phyloP scores from a whole-genome alignment of 1,284 basidiomycete genomes.

The Apiotrichum domesticum region DNA sequence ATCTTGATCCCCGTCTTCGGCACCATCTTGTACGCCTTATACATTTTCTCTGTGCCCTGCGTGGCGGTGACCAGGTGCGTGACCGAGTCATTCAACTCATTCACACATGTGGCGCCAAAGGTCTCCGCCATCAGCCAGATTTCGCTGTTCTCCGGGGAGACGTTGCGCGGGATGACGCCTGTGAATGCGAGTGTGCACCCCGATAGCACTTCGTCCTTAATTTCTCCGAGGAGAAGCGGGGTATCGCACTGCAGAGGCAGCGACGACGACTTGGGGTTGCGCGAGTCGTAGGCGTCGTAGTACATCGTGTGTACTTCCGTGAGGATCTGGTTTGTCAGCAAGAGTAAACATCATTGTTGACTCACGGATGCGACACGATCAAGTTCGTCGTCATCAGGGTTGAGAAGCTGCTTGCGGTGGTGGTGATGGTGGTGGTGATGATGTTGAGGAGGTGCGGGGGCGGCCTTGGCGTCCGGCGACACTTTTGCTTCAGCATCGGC shows the following conservation, averaged over 20 bases:
- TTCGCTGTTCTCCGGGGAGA: constrained; percentile 63
- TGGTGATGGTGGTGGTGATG: constrained; percentile 8
- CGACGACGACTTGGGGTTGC: not conserved
- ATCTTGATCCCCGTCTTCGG: constrained; percentile 59
- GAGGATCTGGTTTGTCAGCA: constrained; percentile 55
- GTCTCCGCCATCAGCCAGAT: constrained; percentile 80
- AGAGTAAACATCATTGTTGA: constrained; percentile 18
- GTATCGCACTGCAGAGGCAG: constrained; percentile 23
- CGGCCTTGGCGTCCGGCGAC: not conserved
- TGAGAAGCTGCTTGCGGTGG: constrained; percentile 57
- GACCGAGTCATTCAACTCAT: constrained; percentile 59
- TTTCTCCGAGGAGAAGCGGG: constrained; percentile 57
- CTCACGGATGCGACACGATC: constrained; percentile 63
- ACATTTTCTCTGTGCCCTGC: constrained; percentile 86
- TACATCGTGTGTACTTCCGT: constrained; percentile 69
- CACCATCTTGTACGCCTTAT: constrained; percentile 61
- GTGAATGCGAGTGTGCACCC: constrained; percentile 84
- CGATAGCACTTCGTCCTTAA: constrained; percentile 68
- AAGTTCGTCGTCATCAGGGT: constrained; percentile 83
- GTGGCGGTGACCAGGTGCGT: constrained; percentile 91
- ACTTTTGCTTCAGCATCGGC: not conserved
- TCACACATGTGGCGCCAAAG: constrained; percentile 79
- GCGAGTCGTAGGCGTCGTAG: constrained; percentile 51
- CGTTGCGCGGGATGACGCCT: constrained; percentile 83
- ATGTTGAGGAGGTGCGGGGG: not conserved